Base-by-base conservation (phyloP, 2,329 filamentous ascomycete genomes). In the Alternaria sp. region DNA sequence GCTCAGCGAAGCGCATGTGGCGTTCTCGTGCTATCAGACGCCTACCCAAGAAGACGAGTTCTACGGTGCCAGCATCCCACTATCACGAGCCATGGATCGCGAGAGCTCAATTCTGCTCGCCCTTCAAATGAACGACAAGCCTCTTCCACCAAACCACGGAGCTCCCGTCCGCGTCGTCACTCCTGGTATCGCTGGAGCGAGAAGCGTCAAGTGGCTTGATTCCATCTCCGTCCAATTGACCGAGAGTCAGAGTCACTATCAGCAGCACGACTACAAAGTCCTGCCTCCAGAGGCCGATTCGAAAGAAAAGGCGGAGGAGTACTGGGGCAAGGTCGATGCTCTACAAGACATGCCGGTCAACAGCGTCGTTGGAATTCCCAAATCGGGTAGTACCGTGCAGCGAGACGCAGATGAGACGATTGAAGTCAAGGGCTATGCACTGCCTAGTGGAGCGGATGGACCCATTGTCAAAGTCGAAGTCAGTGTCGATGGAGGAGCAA, bases 241-340 rank as follows among this genome's bases (percentile, higher is more conserved):
- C 51, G 86, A 88, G 68, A 86, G 83, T 21, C 75, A 77, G 5
- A 88, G 87, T 67, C 83, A 85, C 73, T 89, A 89, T 70, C 86
- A 88, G 75, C 83, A 85, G 61, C 82, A 80, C 52, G 87, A 89
- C 74, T 89, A 89, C 79, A 89, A 88, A 72, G 81, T 87, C 28
- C 77, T 89, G 7, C 86, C 86, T 1, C 84, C 84, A 0, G 81
- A 86, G 36, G 85, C 82, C 0, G 78, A 81, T 11, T 82, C 81
- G 55, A 80, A 77, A 54, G 81, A 85, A 54, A 80, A 82, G 15
- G 87, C 87, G 4, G 81, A 84, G 65, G 76, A 80, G 46, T 88
- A 82, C 73, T 89, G 87, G 87, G 73, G 78, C 21, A 79, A 74
- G 15, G 81, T 83, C 1, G 81, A 83, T 0, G 79, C 87, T 3